Conservation (phyloP, 2,329 filamentous ascomycete species). For the Sarocladium kiliense region DNA sequence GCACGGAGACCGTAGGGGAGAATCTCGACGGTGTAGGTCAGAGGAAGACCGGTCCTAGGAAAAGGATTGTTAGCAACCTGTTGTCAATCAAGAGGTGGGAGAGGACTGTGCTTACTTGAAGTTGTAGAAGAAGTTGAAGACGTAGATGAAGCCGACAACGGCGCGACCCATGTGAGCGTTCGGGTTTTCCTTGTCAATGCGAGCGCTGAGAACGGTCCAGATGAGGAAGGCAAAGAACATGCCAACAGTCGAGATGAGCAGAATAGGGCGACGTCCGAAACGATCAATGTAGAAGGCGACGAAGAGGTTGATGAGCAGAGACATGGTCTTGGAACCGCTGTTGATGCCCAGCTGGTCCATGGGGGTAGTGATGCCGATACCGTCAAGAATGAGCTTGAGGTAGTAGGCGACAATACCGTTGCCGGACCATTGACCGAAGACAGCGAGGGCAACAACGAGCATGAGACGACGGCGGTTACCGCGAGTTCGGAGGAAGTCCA, state of each 20-base stretch:
- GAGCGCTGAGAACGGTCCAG: constrained; percentile 29
- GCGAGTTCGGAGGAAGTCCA: constrained; percentile 16
- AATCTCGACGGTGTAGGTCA: constrained; percentile 42
- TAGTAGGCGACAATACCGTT: constrained; percentile 30
- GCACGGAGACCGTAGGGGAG: constrained; percentile 26
- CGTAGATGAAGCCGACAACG: constrained; percentile 33
- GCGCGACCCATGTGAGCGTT: constrained; percentile 32
- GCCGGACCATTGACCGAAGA: constrained; percentile 30
- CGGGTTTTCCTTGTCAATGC: not conserved
- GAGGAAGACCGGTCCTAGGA: constrained; percentile 22
- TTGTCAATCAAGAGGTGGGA: no score
- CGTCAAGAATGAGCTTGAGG: constrained; percentile 26
- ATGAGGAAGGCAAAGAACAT: constrained; percentile 31
- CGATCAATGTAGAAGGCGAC: constrained; percentile 28
- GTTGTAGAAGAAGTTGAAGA: constrained; percentile 20
- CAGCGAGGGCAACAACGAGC: constrained; percentile 33
- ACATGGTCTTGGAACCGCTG: constrained; percentile 15
- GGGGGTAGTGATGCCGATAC: constrained; percentile 27
- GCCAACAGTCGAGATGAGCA: constrained; percentile 27
- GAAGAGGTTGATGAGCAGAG: constrained; percentile 9
- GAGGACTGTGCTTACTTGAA: constrained; percentile 33
- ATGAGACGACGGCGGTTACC: constrained; percentile 24
- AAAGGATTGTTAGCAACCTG: not conserved
- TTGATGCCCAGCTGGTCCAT: constrained; percentile 33
- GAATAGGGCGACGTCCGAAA: constrained; percentile 36